These are phyloP conservation scores for Colletotrichum siamense DNA, from an alignment of 2,329 filamentous ascomycete genomes.

Conservation along the genomic window DNA sequence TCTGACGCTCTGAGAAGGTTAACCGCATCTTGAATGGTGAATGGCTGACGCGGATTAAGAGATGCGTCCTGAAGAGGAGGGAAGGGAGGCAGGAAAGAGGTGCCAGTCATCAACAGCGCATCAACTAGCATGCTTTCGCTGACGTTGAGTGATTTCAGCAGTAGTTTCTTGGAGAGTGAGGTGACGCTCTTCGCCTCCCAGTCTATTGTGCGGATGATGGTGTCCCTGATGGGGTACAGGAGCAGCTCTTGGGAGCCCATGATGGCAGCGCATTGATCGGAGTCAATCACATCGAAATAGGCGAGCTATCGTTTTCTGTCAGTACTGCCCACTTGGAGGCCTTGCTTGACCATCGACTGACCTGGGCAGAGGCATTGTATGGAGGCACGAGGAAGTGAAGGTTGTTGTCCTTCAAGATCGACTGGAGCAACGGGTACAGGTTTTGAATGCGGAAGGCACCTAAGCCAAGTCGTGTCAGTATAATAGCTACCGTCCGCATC, in stretches of 20 bases:
- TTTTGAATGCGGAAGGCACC: conserved; percentile 74
- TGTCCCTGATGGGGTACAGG: conserved; percentile 81
- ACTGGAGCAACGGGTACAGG: conserved; percentile 79
- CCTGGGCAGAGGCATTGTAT: conserved; percentile 87
- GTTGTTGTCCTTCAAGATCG: conserved; percentile 70
- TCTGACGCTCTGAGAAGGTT: conserved; percentile 77
- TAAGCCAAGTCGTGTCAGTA: conserved; percentile 37
- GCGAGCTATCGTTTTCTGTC: conserved; percentile 64
- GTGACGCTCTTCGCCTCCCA: conserved; percentile 71
- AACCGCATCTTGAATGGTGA: conserved; percentile 76
- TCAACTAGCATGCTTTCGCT: conserved; percentile 80
- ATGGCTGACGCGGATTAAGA: conserved; percentile 59
- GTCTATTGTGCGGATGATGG: conserved; percentile 71
- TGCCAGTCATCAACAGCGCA: conserved; percentile 82
- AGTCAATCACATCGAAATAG: conserved; percentile 74
- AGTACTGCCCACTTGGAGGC: conserved; percentile 27
- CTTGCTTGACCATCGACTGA: conserved; percentile 41
- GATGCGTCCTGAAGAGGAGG: conserved; percentile 72
- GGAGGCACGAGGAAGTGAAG: conserved; percentile 84
- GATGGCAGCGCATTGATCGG: conserved; percentile 74
- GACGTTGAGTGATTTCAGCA: conserved; percentile 72
- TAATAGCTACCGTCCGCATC: background rate
- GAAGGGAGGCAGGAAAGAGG: conserved; percentile 78
- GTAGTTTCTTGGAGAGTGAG: conserved; percentile 68
- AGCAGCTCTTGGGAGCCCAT: conserved; percentile 87